Percentiles rank a stretch among this genome's conserved stretches.
These are phyloP conservation scores for Annulohypoxylon nitens DNA, from an alignment of 495 filamentous ascomycete genomes.

Conservation along the genomic window DNA sequence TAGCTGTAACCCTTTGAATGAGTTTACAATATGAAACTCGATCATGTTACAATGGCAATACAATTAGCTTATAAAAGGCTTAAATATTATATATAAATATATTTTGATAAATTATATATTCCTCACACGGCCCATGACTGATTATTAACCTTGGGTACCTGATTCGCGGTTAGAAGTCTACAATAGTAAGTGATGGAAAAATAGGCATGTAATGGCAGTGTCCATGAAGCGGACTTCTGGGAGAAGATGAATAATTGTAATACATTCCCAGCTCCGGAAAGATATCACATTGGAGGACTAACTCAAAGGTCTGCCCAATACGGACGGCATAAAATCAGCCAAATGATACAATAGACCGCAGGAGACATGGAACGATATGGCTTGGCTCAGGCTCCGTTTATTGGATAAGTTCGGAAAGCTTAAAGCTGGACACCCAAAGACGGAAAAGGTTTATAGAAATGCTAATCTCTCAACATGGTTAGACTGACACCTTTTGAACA, in stretches of 20 bases:
- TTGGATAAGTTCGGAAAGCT: background rate
- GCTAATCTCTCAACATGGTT: background rate
- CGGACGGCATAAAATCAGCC: background rate
- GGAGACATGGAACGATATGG: background rate
- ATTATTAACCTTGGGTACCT: background rate
- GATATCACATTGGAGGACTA: background rate
- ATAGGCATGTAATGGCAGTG: background rate
- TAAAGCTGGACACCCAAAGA: conserved; percentile 12
- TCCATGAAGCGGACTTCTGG: background rate
- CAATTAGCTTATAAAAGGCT: background rate
- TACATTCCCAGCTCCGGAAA: background rate
- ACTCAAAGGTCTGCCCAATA: background rate
- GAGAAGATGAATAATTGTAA: conserved; percentile 3
- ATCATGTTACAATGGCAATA: background rate
- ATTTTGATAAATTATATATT: background rate
- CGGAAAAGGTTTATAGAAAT: background rate
- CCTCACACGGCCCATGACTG: background rate
- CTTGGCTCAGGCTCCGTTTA: background rate
- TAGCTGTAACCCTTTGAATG: background rate
- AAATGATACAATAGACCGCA: background rate
- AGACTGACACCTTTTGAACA: background rate
- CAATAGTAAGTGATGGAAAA: background rate
- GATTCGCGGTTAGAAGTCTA: background rate
- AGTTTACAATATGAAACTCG: background rate
- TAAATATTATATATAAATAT: background rate